Evolutionary conservation across 2,329 filamentous ascomycete genomes (phyloP).

Genomic region (Clonostachys rosea): DNA sequence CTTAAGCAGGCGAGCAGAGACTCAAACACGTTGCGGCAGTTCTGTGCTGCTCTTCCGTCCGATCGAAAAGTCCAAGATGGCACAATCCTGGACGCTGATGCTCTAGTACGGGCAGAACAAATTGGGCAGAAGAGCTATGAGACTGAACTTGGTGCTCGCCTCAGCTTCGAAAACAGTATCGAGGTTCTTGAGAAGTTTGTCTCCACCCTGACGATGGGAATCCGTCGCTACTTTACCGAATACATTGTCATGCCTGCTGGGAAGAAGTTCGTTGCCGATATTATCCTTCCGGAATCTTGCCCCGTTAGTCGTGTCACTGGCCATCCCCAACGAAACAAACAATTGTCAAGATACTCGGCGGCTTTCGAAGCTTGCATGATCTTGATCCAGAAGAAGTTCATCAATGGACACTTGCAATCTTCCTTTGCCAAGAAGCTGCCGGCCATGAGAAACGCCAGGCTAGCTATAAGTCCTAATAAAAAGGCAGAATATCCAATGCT

Average conservation of each 20-base stretch:
- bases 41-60: constrained; percentile 70
- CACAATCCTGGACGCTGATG: constrained; percentile 7
- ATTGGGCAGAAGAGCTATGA: constrained; percentile 45
- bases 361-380: constrained; percentile 78
- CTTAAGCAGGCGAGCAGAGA: constrained; percentile 56
- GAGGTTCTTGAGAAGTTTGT: constrained; percentile 70
- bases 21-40: constrained; percentile 62
- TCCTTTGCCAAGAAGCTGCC: constrained; percentile 68
- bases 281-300: constrained; percentile 71
- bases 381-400: constrained; percentile 59
- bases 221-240: constrained; percentile 25
- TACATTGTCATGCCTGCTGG: constrained; percentile 58
- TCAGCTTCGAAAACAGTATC: constrained; percentile 69
- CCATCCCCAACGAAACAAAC: constrained; percentile 60
- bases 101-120: constrained; percentile 10
- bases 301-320: constrained; percentile 67
- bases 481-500: constrained; percentile 71
- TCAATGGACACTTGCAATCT: constrained; percentile 73
- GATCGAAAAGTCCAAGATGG: constrained; percentile 52
- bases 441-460: constrained; percentile 77
- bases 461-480: constrained; percentile 79
- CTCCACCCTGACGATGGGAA: constrained; percentile 49
- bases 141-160: constrained; percentile 56
- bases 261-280: constrained; percentile 67
- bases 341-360: constrained; percentile 79